Base-by-base conservation (phyloP, 1,139 yeast species). In the Blastobotrys elegans region DNA sequence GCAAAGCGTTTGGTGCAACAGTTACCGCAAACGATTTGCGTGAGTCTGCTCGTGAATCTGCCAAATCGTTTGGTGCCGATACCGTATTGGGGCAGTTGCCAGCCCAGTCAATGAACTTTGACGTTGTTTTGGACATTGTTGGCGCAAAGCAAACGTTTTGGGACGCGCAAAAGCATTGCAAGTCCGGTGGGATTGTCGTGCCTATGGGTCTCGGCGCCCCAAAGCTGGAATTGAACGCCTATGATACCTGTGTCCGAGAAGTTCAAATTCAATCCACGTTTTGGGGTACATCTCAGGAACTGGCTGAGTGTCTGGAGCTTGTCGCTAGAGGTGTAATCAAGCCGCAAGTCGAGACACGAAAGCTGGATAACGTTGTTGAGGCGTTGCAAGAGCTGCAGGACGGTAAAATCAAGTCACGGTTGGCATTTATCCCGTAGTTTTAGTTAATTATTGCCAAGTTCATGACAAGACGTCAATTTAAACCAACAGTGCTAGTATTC, bases 261-360 rank as follows among this genome's bases (percentile, higher is more conserved):
- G 65, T 73, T 27, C 65, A 69, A 44, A 56, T 75, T 36, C 59
- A 69, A 34, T 74, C 68, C 50, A 67, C 71, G 39, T 73, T 74
- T 56, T 79, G 79, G 40, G 81, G 81, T 18, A 67, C 69, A 14
- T 68, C 75, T 3, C 53, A 57, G 8, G 79, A 76, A 48, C 77
- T 73, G 52, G 53, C 62, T 20, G 77, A 75, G 51, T 67, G 73
- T 48, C 66, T 76, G 67, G 59, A 69, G 33, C 71, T 79, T 75
- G 67, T 75, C 32, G 56, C 65, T 2, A 53, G 59, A 48, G 79
- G 79, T 3, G 63, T 57, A 43, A 63, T 76, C 42, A 67, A 62
- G 44, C 80, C 80, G 0, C 56, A 66, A 16, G 65, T 70, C 21
- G 60, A 61, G 13, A 54, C 61, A 13, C 70, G 61, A 13, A 61